Conservation (phyloP, 371 early-diverging fungal species). For the Mucor piriformis region DNA sequence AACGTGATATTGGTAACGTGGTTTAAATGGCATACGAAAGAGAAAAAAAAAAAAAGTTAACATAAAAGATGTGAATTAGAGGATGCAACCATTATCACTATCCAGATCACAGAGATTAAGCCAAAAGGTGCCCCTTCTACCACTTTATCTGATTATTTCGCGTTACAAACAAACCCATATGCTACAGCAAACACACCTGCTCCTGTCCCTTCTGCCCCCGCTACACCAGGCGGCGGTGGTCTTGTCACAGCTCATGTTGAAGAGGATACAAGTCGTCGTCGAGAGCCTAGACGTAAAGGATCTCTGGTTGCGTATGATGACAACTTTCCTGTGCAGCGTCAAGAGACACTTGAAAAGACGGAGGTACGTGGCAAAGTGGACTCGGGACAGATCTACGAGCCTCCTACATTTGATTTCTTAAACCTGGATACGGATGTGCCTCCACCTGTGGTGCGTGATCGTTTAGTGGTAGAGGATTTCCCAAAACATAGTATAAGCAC, state of each 20-base stretch:
- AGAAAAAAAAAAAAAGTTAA: neutral
- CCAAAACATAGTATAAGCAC: constrained; percentile 65
- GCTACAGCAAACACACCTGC: constrained; percentile 35
- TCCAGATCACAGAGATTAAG: constrained; percentile 38
- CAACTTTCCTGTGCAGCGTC: constrained; percentile 27
- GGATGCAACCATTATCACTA: constrained; percentile 45
- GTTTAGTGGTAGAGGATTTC: constrained; percentile 67
- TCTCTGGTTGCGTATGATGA: constrained; percentile 71
- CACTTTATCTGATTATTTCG: constrained; percentile 30
- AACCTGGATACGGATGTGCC: constrained; percentile 67
- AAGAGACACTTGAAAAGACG: neutral
- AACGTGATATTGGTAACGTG: constrained; percentile 34
- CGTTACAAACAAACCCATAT: constrained; percentile 27
- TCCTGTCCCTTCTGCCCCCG: neutral
- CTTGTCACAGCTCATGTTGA: constrained; percentile 2
- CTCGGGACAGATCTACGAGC: constrained; percentile 58
- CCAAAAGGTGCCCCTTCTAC: constrained; percentile 26
- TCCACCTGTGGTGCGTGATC: constrained; percentile 65
- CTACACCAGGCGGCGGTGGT: neutral
- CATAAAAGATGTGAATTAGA: neutral
- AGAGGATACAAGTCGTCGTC: constrained; percentile 29
- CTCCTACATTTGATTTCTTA: constrained; percentile 52
- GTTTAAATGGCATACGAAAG: too few species aligned
- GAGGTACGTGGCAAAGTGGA: constrained; percentile 17
- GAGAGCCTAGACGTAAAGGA: constrained; percentile 52